Evolutionary conservation across 1,284 basidiomycete species (phyloP).

Genomic region (Melampsora americana): DNA sequence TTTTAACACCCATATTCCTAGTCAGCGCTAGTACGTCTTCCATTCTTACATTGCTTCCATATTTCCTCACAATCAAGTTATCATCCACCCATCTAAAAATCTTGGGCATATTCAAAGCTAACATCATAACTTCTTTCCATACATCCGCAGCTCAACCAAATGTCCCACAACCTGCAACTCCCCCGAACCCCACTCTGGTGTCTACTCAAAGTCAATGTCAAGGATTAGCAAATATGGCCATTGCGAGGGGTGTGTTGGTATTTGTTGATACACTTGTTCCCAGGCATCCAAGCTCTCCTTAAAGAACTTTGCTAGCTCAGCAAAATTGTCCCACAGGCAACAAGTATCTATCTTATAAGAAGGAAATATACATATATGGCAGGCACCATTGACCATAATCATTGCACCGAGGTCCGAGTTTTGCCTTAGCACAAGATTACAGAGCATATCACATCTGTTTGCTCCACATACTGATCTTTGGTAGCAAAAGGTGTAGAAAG

Average conservation of each 20-base stretch:
- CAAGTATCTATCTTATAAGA: too few species aligned
- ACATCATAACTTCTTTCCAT: constrained; percentile 5
- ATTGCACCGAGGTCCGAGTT: too few species aligned
- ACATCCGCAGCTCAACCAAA: constrained; percentile 4
- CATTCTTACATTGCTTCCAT: neutral
- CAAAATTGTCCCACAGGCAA: constrained; percentile 19
- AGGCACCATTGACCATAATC: too few species aligned
- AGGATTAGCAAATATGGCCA: neutral
- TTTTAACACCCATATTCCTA: neutral
- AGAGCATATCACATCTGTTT: too few species aligned
- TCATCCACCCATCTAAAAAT: constrained; percentile 17
- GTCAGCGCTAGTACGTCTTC: neutral
- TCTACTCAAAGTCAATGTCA: neutral
- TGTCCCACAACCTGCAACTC: constrained; percentile 1
- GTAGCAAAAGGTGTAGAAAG: too few species aligned
- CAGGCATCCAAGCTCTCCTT: neutral
- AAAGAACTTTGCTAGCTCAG: neutral
- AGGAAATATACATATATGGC: too few species aligned
- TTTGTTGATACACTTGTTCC: neutral
- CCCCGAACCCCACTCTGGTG: neutral
- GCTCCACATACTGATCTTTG: too few species aligned
- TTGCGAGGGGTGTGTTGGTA: neutral
- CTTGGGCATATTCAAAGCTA: neutral
- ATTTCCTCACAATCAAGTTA: neutral
- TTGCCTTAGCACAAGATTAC: too few species aligned